phyloP scores from a whole-genome alignment of 345 rosid genomes.

The Pistacia vera region DNA sequence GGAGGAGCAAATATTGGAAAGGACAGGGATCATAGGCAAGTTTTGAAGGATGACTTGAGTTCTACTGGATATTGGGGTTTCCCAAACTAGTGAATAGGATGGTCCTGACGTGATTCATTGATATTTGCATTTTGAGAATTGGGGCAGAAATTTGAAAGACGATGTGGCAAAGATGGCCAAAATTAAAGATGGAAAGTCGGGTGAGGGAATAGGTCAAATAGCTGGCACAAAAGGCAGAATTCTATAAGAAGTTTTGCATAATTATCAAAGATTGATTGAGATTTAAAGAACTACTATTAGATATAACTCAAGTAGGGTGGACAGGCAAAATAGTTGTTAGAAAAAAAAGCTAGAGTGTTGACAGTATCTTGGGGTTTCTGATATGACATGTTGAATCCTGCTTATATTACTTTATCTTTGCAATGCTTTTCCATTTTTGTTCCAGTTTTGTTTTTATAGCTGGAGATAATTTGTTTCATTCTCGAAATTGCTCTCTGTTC shows the following conservation, averaged over 20 bases:
- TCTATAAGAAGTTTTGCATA: background rate
- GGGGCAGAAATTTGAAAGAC: background rate
- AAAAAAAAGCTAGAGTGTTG: background rate
- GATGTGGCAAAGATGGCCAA: slow-evolving; percentile 5
- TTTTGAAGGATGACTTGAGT: slow-evolving; percentile 3
- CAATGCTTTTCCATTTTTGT: background rate
- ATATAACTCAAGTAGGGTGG: background rate
- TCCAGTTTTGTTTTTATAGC: background rate
- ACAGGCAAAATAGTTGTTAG: background rate
- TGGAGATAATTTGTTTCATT: slow-evolving; percentile 6
- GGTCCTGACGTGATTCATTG: background rate
- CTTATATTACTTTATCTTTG: background rate
- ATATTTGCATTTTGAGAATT: background rate
- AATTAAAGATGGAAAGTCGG: too few relatives aligned
- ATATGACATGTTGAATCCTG: background rate
- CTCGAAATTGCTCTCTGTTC: slow-evolving; percentile 9
- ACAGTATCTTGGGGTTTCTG: slow-evolving; percentile 8
- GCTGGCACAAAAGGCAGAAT: background rate
- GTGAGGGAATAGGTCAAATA: background rate
- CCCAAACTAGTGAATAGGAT: background rate
- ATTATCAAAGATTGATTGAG: background rate
- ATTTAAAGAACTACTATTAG: background rate
- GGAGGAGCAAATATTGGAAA: background rate
- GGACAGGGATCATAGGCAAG: background rate
- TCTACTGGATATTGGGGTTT: too few relatives aligned